These are phyloP conservation scores for Echeveria elegans DNA, from an alignment of 164 flowering plant species.

Conservation along the genomic window DNA sequence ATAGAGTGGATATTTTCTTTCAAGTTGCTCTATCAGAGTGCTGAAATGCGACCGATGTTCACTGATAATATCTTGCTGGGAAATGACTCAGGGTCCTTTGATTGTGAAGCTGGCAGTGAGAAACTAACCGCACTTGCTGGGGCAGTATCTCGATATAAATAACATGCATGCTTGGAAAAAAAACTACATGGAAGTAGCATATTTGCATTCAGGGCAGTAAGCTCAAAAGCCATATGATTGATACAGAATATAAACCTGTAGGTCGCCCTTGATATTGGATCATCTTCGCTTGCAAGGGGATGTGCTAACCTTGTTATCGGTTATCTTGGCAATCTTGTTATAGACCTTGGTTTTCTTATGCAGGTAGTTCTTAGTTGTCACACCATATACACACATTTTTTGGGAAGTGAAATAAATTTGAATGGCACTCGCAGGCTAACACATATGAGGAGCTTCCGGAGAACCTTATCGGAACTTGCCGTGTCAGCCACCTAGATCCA, in stretches of 20 bases:
- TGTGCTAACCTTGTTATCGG: slow-evolving; percentile 83
- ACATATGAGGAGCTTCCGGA: slow-evolving; percentile 88
- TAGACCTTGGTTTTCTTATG: slow-evolving; percentile 87
- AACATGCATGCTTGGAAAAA: slow-evolving; percentile 68
- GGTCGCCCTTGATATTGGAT: slow-evolving; percentile 77
- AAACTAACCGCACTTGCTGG: slow-evolving; percentile 80
- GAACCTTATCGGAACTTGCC: slow-evolving; percentile 71
- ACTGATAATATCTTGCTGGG: too few species aligned
- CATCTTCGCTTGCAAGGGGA: slow-evolving; percentile 89
- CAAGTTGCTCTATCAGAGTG: too few species aligned
- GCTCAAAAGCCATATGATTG: neutral
- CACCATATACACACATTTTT: neutral
- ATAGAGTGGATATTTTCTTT: slow-evolving; percentile 82
- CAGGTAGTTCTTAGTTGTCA: neutral
- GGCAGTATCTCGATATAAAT: slow-evolving; percentile 71
- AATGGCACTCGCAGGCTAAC: slow-evolving; percentile 44
- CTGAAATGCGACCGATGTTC: too few species aligned
- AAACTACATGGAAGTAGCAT: slow-evolving; percentile 88
- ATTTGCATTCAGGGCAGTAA: neutral
- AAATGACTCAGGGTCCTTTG: slow-evolving; percentile 76
- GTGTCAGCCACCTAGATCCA: slow-evolving; percentile 66
- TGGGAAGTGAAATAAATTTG: too few species aligned
- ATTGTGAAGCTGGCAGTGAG: slow-evolving; percentile 97
- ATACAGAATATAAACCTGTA: slow-evolving; percentile 17
- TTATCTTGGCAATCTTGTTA: slow-evolving; percentile 72